phyloP scores from a whole-genome alignment of 441 rosid genomes.

The Metrosideros polymorpha region DNA sequence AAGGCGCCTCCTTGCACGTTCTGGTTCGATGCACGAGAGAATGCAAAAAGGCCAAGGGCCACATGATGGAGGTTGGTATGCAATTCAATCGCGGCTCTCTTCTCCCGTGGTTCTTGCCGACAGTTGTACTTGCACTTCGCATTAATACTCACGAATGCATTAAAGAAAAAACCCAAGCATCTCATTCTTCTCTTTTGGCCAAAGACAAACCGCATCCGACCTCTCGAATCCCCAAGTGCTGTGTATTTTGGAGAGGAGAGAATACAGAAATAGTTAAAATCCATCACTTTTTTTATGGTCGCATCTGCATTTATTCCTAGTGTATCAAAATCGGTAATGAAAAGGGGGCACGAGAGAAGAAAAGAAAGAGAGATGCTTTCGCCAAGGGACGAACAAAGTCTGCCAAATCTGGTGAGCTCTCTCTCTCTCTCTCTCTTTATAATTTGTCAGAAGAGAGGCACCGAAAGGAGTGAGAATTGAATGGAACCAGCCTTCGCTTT shows the following conservation, averaged over 20 bases:
- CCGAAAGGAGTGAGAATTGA: background rate
- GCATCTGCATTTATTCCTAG: background rate
- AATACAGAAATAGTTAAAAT: background rate
- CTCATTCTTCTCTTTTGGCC: background rate
- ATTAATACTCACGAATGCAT: too few relatives aligned
- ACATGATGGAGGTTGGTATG: background rate
- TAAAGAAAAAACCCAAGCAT: background rate
- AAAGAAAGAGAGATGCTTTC: background rate
- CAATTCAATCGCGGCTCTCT: background rate
- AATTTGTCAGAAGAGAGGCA: background rate
- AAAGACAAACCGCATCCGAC: background rate
- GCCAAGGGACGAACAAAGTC: background rate
- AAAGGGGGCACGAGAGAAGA: background rate
- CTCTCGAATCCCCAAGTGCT: background rate
- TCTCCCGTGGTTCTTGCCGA: background rate
- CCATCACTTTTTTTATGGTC: background rate
- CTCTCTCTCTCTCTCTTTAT: background rate
- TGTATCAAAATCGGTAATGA: background rate
- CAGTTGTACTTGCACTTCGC: background rate
- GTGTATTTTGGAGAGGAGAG: background rate
- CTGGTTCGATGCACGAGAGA: too few relatives aligned
- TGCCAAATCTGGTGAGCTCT: background rate
- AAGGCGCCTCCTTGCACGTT: too few relatives aligned
- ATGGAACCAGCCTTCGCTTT: background rate
- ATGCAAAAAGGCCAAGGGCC: background rate